These are phyloP conservation scores for Sugiyamaella americana DNA, from an alignment of 805 yeast species.

Conservation along the genomic window DNA sequence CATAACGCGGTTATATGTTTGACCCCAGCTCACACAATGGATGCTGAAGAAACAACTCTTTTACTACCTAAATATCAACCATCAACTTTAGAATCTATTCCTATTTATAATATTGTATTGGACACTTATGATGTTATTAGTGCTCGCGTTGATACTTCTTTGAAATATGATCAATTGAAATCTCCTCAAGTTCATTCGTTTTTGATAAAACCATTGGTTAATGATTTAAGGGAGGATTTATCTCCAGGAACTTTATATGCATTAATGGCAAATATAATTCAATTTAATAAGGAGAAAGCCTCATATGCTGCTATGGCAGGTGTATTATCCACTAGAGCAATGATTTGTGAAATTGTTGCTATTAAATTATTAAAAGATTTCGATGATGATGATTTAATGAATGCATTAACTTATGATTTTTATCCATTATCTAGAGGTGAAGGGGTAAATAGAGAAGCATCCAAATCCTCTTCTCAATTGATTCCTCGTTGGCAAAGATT, in stretches of 20 bases:
- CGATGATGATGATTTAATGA: constrained; percentile 37
- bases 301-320: constrained; percentile 31
- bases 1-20: too few species aligned
- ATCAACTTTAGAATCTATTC: constrained; percentile 31
- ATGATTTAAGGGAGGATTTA: constrained; percentile 28
- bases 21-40: too few species aligned
- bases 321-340: constrained; percentile 40
- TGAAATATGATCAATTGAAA: constrained; percentile 47
- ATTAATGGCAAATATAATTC: constrained; percentile 34
- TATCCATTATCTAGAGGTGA: constrained; percentile 41
- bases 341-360: constrained; percentile 49
- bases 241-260: constrained; percentile 36
- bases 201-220: constrained; percentile 43
- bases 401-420: constrained; percentile 40
- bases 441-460: not conserved
- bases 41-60: constrained; percentile 9
- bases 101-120: constrained; percentile 30
- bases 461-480: constrained; percentile 12
- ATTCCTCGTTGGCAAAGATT: constrained; percentile 37
- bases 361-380: constrained; percentile 44
- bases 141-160: constrained; percentile 38
- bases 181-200: constrained; percentile 46
- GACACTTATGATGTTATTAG: constrained; percentile 40
- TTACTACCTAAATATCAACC: constrained; percentile 20
- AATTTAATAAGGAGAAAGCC: constrained; percentile 32